Evolutionary conservation across 1,284 basidiomycete genomes (phyloP).

Genomic region (Moesziomyces aphidis): DNA sequence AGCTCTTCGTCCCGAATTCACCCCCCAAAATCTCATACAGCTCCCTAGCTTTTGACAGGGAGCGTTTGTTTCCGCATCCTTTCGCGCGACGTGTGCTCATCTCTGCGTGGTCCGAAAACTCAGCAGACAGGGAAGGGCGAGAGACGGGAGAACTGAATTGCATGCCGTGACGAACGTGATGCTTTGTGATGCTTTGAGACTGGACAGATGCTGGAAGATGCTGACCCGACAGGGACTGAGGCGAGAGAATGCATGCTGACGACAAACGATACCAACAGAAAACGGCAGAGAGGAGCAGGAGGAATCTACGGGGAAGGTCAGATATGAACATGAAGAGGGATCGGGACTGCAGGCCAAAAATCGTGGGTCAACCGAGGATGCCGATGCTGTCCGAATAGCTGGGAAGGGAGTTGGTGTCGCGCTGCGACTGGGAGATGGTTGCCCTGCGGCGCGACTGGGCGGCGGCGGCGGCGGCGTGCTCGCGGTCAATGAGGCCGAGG

Average conservation of each 20-base stretch:
- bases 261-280: not conserved
- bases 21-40: not conserved
- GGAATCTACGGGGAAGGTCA: not conserved
- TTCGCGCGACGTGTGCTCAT: not conserved
- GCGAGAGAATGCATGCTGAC: not conserved
- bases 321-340: not conserved
- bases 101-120: no score
- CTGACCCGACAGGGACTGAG: not conserved
- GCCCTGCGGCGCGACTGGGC: constrained; percentile 22
- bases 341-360: not conserved
- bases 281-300: not conserved
- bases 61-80: not conserved
- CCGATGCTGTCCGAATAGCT: constrained; percentile 48
- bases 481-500: constrained; percentile 41
- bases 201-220: constrained; percentile 1
- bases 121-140: not conserved
- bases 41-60: not conserved
- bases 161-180: not conserved
- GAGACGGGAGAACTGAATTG: not conserved
- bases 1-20: not conserved
- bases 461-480: constrained; percentile 31
- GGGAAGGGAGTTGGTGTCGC: constrained; percentile 14
- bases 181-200: not conserved
- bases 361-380: constrained; percentile 27
- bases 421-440: constrained; percentile 14